A percentile compares a stretch with the other conserved stretches of the same genome.
Conservation (phyloP, 805 yeast genomes). For the Nakazawaea populi region DNA sequence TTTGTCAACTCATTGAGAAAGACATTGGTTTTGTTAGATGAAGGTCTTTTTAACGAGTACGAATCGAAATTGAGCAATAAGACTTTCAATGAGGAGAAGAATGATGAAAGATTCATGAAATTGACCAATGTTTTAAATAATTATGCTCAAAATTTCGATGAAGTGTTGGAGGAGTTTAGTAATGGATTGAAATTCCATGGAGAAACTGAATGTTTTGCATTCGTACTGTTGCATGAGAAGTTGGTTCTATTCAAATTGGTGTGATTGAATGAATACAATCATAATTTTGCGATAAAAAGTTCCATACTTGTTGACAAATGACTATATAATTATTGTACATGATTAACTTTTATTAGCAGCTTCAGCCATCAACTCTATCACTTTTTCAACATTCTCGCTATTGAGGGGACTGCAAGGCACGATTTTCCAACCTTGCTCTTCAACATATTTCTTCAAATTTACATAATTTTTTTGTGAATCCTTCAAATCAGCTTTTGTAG, state of each 20-base stretch:
- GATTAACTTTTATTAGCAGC: slow-evolving; percentile 28
- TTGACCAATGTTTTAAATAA: slow-evolving; percentile 34
- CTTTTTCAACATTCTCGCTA: slow-evolving; percentile 64
- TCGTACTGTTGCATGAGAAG: slow-evolving; percentile 35
- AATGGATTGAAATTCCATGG: slow-evolving; percentile 41
- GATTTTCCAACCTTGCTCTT: slow-evolving; percentile 49
- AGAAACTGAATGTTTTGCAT: slow-evolving; percentile 41
- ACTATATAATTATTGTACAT: background rate
- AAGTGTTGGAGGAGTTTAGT: slow-evolving; percentile 38
- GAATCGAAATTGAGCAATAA: slow-evolving; percentile 32
- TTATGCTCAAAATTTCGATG: slow-evolving; percentile 38
- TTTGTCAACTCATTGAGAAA: slow-evolving; percentile 49
- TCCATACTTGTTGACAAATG: too few relatives aligned
- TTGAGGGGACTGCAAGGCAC: slow-evolving; percentile 82
- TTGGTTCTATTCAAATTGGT: slow-evolving; percentile 22
- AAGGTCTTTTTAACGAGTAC: slow-evolving; percentile 35
- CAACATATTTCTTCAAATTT: slow-evolving; percentile 38
- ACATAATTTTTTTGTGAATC: slow-evolving; percentile 43
- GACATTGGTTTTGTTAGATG: slow-evolving; percentile 43
- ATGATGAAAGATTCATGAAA: slow-evolving; percentile 32
- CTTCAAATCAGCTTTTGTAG: slow-evolving; percentile 88
- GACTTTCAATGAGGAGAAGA: slow-evolving; percentile 32
- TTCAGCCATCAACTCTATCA: slow-evolving; percentile 69
- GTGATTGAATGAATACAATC: too few relatives aligned
- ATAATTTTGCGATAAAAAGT: too few relatives aligned